Conservation (phyloP, 202 grass and related monocot genomes). For the Digitaria exilis region DNA sequence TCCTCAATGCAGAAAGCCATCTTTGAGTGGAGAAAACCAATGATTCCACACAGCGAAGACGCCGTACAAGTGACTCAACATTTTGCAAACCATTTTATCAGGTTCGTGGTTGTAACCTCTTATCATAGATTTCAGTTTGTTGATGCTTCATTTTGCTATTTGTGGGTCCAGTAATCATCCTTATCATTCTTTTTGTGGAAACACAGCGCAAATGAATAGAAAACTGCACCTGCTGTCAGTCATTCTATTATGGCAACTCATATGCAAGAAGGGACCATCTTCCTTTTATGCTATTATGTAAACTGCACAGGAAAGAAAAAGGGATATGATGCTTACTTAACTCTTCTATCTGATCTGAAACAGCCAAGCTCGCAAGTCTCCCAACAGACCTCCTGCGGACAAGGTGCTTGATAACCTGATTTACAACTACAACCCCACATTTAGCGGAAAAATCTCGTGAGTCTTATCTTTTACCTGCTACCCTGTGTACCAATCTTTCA, state of each 20-base stretch:
- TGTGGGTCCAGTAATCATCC: not conserved
- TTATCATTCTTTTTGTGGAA: slow-evolving; percentile 4
- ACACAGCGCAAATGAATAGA: not conserved
- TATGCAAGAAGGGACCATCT: not conserved
- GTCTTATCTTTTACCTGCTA: slow-evolving; percentile 16
- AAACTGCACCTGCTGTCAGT: not conserved
- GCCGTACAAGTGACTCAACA: slow-evolving; percentile 73
- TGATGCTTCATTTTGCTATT: not conserved
- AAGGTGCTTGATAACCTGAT: slow-evolving; percentile 81
- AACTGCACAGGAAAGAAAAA: not conserved
- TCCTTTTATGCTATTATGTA: not conserved
- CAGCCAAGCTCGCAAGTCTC: slow-evolving; percentile 86
- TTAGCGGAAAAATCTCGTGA: slow-evolving; percentile 68
- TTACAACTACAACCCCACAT: slow-evolving; percentile 76
- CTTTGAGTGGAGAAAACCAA: slow-evolving; percentile 79
- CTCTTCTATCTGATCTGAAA: not conserved
- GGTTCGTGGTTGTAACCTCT: slow-evolving; percentile 40
- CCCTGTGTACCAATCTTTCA: not conserved
- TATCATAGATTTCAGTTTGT: slow-evolving; percentile 8
- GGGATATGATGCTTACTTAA: not conserved
- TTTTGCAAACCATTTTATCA: slow-evolving; percentile 93
- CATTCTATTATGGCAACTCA: not conserved
- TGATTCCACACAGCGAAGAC: slow-evolving; percentile 88
- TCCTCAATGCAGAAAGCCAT: slow-evolving; percentile 76
- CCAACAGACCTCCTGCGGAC: slow-evolving; percentile 65